Base-by-base conservation (phyloP, 208 protist genomes). In the Endotrypanum monterogeii region DNA sequence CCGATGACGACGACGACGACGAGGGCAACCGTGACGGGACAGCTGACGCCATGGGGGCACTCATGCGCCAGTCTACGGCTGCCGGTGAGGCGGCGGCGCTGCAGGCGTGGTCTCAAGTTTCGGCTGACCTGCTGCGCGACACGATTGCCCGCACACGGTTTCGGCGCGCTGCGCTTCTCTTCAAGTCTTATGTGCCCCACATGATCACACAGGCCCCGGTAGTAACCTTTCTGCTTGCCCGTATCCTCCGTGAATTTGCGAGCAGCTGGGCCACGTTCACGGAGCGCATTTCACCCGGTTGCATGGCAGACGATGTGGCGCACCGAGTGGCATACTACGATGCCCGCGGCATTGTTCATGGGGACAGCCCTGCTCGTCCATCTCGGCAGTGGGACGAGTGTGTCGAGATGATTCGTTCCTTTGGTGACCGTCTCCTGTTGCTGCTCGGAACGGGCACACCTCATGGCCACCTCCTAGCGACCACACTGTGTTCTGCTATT, bases 151-250 rank as follows among this genome's bases (percentile, higher is more conserved):
- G 88, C 25, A 90, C 89, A 0, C 85, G 88, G 20, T 93, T 90
- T 76, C 86, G 88, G 5, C 87, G 89, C 11, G 86, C 86, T 23
- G 82, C 83, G 39, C 78, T 93, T 71, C 79, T 93, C 58, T 96
- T 88, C 78, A 88, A 86, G 48, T 89, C 91, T 5, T 86, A 83
- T 54, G 73, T 72, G 12, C 91, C 89, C 12, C 85, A 93, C 67
- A 82, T 86, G 60, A 66, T 89, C 12, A 77, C 74, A 16, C 91
- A 96, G 65, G 85, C 89, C 0, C 91, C 89, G 0, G 70, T 72
- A 7, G 25, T 79, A 12, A 70, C 67, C 1, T 74, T 81, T 30
- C 78, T 83, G 16, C 71, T 87, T 8, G 71, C 57, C 51, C 67
- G 70, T 48, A 14, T 82, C 4, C 60, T 84, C 18, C 51, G 23